Percentiles rank a stretch among this genome's conserved stretches.
phyloP scores from a whole-genome alignment of 1,284 basidiomycete genomes.

The Ceratobasidium sp. region DNA sequence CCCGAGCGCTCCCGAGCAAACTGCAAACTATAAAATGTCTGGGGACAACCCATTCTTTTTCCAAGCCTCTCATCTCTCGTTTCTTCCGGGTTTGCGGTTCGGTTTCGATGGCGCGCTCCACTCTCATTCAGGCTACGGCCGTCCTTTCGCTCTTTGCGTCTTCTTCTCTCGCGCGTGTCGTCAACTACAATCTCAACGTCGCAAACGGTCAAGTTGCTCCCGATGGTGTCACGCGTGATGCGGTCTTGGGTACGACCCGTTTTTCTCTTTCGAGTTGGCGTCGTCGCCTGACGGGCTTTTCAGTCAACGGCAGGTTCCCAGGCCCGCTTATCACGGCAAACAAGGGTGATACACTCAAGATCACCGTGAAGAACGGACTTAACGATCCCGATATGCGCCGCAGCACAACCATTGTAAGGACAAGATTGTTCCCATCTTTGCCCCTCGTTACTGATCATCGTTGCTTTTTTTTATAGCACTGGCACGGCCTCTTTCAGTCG shows the following conservation, averaged over 20 bases:
- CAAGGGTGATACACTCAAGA: slow-evolving; percentile 45
- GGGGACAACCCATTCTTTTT: background rate
- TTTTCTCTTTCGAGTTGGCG: slow-evolving; percentile 19
- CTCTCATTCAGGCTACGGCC: slow-evolving; percentile 36
- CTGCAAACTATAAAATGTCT: background rate
- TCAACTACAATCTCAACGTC: slow-evolving; percentile 32
- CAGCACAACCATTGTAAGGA: slow-evolving; percentile 49
- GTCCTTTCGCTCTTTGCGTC: slow-evolving; percentile 39
- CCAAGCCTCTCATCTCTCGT: background rate
- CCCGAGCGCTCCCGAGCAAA: background rate
- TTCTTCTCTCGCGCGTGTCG: slow-evolving; percentile 14
- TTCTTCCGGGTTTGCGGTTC: slow-evolving; percentile 10
- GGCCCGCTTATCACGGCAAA: slow-evolving; percentile 46
- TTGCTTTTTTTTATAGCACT: slow-evolving; percentile 54
- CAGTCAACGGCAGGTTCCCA: slow-evolving; percentile 46
- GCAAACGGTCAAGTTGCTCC: slow-evolving; percentile 44
- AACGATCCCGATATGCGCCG: slow-evolving; percentile 48
- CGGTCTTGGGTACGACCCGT: slow-evolving; percentile 27
- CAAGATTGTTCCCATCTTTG: background rate
- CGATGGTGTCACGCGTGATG: slow-evolving; percentile 52
- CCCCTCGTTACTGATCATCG: background rate
- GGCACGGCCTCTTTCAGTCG: slow-evolving; percentile 59
- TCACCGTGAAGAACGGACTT: slow-evolving; percentile 47
- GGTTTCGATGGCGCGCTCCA: slow-evolving; percentile 9
- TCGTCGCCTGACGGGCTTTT: slow-evolving; percentile 40